phyloP scores from a whole-genome alignment of 192 early-diverging fungal species.

The Spizellomyces punctatus region DNA sequence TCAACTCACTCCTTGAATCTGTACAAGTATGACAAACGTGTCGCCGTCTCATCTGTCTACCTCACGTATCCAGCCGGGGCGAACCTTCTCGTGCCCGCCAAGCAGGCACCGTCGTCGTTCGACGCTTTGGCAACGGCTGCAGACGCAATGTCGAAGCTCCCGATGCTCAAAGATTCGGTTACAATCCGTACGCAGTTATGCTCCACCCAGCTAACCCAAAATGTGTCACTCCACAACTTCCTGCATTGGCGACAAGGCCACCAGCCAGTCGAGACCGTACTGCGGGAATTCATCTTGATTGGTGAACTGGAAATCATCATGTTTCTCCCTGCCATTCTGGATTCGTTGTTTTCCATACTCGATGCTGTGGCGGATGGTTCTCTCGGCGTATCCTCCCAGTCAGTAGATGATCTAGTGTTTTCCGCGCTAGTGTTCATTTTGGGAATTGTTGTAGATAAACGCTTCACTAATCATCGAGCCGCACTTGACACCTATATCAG shows the following conservation, averaged over 20 bases:
- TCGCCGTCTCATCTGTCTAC: slow-evolving; percentile 48
- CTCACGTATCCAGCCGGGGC: slow-evolving; percentile 43
- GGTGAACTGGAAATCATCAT: slow-evolving; percentile 72
- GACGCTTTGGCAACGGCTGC: slow-evolving; percentile 24
- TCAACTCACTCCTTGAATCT: slow-evolving; percentile 57
- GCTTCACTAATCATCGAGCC: slow-evolving; percentile 61
- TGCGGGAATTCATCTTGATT: slow-evolving; percentile 41
- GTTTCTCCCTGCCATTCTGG: slow-evolving; percentile 65
- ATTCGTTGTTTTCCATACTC: slow-evolving; percentile 64
- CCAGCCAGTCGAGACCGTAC: slow-evolving; percentile 28
- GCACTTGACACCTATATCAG: slow-evolving; percentile 65
- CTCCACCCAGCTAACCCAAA: slow-evolving; percentile 70
- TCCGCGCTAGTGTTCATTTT: slow-evolving; percentile 56
- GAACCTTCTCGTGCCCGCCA: slow-evolving; percentile 20
- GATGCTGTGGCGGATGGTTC: slow-evolving; percentile 36
- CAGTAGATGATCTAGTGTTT: slow-evolving; percentile 51
- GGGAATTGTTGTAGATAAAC: slow-evolving; percentile 60
- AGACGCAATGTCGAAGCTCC: slow-evolving; percentile 33
- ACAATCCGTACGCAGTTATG: slow-evolving; percentile 60
- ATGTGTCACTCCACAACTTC: slow-evolving; percentile 61
- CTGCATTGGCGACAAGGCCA: slow-evolving; percentile 61
- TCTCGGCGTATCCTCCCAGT: background rate
- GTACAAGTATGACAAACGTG: slow-evolving; percentile 64
- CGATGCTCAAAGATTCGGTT: slow-evolving; percentile 50
- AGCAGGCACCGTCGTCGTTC: slow-evolving; percentile 15